These are phyloP conservation scores for Grammothele lineata DNA, from an alignment of 768 basidiomycete species.

Conservation along the genomic window DNA sequence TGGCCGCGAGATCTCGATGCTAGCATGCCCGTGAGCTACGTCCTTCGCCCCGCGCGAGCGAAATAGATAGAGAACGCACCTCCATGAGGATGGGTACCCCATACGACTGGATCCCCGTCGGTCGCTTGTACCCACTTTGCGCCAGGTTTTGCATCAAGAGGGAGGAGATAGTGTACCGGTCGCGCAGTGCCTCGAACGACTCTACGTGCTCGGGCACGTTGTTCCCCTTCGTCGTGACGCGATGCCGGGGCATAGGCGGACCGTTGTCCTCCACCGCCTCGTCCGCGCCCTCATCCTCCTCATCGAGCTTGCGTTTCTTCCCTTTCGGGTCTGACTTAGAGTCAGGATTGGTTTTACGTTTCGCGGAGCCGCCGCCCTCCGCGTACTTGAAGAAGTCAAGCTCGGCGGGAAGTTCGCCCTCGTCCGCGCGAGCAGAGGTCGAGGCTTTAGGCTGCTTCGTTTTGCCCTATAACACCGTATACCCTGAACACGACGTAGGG, in stretches of 20 bases:
- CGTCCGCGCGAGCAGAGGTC: slow-evolving; percentile 22
- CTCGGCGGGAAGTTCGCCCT: slow-evolving; percentile 63
- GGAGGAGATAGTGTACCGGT: slow-evolving; percentile 53
- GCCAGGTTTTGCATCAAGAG: slow-evolving; percentile 63
- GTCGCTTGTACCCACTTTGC: slow-evolving; percentile 54
- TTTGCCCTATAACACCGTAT: slow-evolving; percentile 9
- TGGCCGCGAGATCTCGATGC: slow-evolving; percentile 85
- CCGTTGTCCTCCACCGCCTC: slow-evolving; percentile 18
- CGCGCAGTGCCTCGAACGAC: slow-evolving; percentile 54
- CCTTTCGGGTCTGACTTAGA: slow-evolving; percentile 7
- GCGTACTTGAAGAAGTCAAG: slow-evolving; percentile 94
- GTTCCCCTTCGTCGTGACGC: slow-evolving; percentile 71
- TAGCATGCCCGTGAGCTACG: slow-evolving; percentile 31
- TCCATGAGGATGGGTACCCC: slow-evolving; percentile 78
- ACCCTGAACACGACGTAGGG: too few relatives aligned
- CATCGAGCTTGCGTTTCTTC: slow-evolving; percentile 29
- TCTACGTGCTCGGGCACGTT: slow-evolving; percentile 58
- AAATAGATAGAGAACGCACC: slow-evolving; percentile 35
- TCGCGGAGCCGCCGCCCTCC: slow-evolving; percentile 44
- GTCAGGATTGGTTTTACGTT: slow-evolving; percentile 40
- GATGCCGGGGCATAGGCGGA: slow-evolving; percentile 43
- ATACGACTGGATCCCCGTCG: slow-evolving; percentile 80
- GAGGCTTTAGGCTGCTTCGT: slow-evolving; percentile 7
- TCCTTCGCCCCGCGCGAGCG: too few relatives aligned
- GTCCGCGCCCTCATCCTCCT: slow-evolving; percentile 1